phyloP scores from a whole-genome alignment of 2,329 filamentous ascomycete species.

The Cytospora mali region DNA sequence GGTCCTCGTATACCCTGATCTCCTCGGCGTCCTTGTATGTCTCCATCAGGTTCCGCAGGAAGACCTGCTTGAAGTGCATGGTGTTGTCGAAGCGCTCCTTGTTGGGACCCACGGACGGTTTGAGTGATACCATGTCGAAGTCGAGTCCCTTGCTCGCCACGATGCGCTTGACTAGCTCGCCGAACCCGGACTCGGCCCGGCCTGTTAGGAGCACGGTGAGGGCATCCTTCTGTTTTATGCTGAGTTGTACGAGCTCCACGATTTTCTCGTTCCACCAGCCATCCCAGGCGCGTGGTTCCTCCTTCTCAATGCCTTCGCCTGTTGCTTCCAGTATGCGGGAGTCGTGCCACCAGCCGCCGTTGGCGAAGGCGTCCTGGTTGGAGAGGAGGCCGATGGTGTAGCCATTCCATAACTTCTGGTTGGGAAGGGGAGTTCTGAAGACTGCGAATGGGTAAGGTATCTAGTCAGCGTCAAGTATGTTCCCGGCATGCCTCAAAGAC shows the following conservation, averaged over 20 bases:
- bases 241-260: constrained; percentile 76
- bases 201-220: constrained; percentile 87
- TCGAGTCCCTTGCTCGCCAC: constrained; percentile 74
- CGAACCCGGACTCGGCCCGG: constrained; percentile 75
- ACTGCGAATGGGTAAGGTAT: constrained; percentile 52
- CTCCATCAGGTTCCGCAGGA: constrained; percentile 78
- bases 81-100: constrained; percentile 80
- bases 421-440: constrained; percentile 89
- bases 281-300: constrained; percentile 82
- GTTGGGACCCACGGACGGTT: constrained; percentile 79
- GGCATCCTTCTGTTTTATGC: constrained; percentile 81
- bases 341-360: constrained; percentile 98
- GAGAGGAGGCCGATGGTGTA: constrained; percentile 77
- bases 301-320: constrained; percentile 77
- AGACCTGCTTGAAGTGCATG: constrained; percentile 89
- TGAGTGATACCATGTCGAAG: constrained; percentile 87
- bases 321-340: constrained; percentile 81
- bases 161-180: constrained; percentile 80
- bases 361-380: constrained; percentile 73
- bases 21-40: constrained; percentile 85
- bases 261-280: constrained; percentile 98
- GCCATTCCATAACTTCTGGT: constrained; percentile 82
- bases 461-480: constrained; percentile 23
- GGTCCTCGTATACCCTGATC: constrained; percentile 74
- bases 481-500: constrained; percentile 23